Conservation (phyloP, 169 alveolate genomes). For the Plasmodium adleri region DNA sequence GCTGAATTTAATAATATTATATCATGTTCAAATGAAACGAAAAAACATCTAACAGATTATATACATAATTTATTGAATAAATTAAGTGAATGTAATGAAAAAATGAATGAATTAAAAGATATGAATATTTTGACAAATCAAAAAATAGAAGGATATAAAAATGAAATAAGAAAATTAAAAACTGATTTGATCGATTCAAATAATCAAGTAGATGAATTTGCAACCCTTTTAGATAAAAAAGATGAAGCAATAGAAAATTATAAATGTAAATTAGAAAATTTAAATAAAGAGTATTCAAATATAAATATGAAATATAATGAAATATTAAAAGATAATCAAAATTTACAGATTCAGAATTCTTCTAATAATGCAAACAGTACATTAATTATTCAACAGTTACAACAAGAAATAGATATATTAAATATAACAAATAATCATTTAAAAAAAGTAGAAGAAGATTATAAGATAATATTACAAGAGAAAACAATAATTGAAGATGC, state of each 20-base stretch:
- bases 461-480: conserved; percentile 61
- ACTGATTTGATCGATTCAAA: conserved; percentile 67
- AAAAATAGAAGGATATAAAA: conserved; percentile 47
- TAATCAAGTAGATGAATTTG: conserved; percentile 70
- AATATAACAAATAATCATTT: conserved; percentile 56
- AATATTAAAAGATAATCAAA: conserved; percentile 57
- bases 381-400: conserved; percentile 65
- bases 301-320: conserved; percentile 39
- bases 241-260: conserved; percentile 56
- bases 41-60: conserved; percentile 68
- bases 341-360: conserved; percentile 46
- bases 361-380: conserved; percentile 61
- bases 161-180: conserved; percentile 59
- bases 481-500: conserved; percentile 74
- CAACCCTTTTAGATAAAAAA: conserved; percentile 63
- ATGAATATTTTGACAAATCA: conserved; percentile 33
- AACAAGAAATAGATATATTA: conserved; percentile 62
- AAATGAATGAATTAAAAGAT: conserved; percentile 64
- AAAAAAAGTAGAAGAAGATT: conserved; percentile 69
- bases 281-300: conserved; percentile 44
- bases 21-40: conserved; percentile 69
- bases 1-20: conserved; percentile 64
- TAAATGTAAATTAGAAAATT: conserved; percentile 40
- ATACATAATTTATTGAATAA: conserved; percentile 65
- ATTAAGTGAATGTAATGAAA: conserved; percentile 65